Conservation (phyloP, 495 filamentous ascomycete genomes). For the Penicillium goetzii region DNA sequence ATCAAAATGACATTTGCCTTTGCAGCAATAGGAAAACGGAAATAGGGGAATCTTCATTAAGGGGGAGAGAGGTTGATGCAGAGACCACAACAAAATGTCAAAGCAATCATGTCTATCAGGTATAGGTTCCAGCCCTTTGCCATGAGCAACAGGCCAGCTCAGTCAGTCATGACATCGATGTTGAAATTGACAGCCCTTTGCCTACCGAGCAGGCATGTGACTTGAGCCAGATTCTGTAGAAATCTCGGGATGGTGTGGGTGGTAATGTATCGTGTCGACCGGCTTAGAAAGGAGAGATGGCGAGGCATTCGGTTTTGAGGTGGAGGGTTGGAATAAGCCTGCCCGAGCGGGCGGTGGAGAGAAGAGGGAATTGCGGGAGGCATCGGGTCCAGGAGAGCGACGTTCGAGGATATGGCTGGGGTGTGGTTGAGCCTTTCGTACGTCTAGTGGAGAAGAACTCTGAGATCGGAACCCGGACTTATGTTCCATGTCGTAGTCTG, state of each 20-base stretch:
- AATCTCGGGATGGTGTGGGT: conserved; percentile 31
- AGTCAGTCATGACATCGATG: conserved; percentile 1
- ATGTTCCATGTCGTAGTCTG: conserved; percentile 45
- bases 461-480: conserved; percentile 48
- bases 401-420: conserved; percentile 32
- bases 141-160: neutral
- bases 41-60: conserved; percentile 25
- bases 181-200: neutral
- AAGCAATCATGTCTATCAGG: conserved; percentile 5
- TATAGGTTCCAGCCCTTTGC: neutral
- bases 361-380: conserved; percentile 40
- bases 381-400: conserved; percentile 27
- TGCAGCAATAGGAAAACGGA: conserved; percentile 17
- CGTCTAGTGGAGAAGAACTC: conserved; percentile 50
- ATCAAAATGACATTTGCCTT: conserved; percentile 25
- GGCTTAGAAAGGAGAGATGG: conserved; percentile 40
- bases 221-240: conserved; percentile 38
- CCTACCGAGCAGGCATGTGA: conserved; percentile 44
- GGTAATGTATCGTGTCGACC: conserved; percentile 43
- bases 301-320: conserved; percentile 40
- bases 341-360: conserved; percentile 45
- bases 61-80: conserved; percentile 9
- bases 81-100: neutral
- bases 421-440: conserved; percentile 48
- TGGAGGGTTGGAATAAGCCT: conserved; percentile 39